Evolutionary conservation across 129 eudicot species (phyloP).

Genomic region (Calendula officinalis): DNA sequence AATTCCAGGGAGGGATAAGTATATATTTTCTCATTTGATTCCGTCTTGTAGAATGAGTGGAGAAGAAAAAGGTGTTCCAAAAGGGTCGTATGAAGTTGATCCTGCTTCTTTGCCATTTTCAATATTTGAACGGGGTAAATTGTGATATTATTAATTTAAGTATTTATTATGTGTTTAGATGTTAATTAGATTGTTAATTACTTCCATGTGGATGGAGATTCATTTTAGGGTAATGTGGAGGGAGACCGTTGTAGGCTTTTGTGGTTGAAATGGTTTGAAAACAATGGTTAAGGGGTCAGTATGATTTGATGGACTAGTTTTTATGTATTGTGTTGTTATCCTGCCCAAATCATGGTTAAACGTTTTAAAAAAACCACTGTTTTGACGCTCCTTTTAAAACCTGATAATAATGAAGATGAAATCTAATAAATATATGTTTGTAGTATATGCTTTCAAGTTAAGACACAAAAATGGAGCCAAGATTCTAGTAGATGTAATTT

Average conservation of each 20-base stretch:
- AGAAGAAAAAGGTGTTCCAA: slow-evolving; percentile 42
- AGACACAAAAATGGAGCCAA: too few relatives aligned
- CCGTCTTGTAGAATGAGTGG: slow-evolving; percentile 56
- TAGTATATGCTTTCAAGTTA: too few relatives aligned
- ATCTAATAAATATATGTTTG: too few relatives aligned
- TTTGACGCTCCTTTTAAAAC: too few relatives aligned
- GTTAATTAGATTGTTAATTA: slow-evolving; percentile 23
- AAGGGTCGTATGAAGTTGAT: slow-evolving; percentile 69
- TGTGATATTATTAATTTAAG: slow-evolving; percentile 9
- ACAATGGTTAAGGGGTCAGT: background rate
- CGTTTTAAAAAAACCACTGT: too few relatives aligned
- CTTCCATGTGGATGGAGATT: slow-evolving; percentile 10
- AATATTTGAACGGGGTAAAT: slow-evolving; percentile 14
- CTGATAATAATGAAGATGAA: too few relatives aligned
- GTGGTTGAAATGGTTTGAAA: slow-evolving; percentile 7
- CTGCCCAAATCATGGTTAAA: too few relatives aligned
- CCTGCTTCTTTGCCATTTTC: slow-evolving; percentile 55
- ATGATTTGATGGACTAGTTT: background rate
- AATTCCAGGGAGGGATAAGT: slow-evolving; percentile 38
- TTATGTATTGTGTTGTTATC: background rate
- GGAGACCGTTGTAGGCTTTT: slow-evolving; percentile 19
- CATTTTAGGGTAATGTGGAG: slow-evolving; percentile 4
- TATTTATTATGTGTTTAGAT: slow-evolving; percentile 17
- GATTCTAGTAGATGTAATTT: too few relatives aligned
- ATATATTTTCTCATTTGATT: slow-evolving; percentile 61